These are phyloP conservation scores for Acanthamoeba royreba DNA, from an alignment of 208 protist genomes.

Conservation along the genomic window DNA sequence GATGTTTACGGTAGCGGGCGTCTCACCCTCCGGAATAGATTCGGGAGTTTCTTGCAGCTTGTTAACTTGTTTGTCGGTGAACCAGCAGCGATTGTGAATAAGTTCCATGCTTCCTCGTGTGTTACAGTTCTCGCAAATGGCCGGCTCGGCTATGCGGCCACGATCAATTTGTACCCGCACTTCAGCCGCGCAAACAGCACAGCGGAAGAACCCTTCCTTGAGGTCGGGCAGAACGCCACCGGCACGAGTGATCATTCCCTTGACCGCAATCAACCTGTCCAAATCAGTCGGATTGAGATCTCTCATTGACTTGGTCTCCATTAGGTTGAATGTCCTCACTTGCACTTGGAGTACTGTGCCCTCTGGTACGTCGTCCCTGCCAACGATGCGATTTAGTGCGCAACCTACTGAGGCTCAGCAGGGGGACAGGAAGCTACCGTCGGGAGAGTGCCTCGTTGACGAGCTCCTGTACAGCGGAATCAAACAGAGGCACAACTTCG, in stretches of 20 bases:
- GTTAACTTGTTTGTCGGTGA: constrained; percentile 95
- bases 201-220: constrained; percentile 90
- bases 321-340: constrained; percentile 80
- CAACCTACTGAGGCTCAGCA: neutral
- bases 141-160: constrained; percentile 94
- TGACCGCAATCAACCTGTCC: constrained; percentile 83
- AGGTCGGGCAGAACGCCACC: constrained; percentile 79
- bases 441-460: neutral
- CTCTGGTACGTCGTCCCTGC: neutral
- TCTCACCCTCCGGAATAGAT: constrained; percentile 97
- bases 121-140: constrained; percentile 87
- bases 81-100: constrained; percentile 94
- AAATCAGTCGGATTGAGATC: constrained; percentile 85
- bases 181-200: constrained; percentile 88
- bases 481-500: constrained; percentile 78
- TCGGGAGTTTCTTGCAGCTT: constrained; percentile 97
- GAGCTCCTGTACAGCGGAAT: constrained; percentile 65
- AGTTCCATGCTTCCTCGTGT: constrained; percentile 78
- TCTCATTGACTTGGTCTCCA: constrained; percentile 73
- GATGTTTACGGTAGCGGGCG: constrained; percentile 95
- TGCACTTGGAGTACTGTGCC: neutral
- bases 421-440: neutral
- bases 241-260: constrained; percentile 86
- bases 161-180: constrained; percentile 83
- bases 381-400: neutral